Percentiles rank a stretch among this genome's conserved stretches.
Conservation (phyloP, 2,329 filamentous ascomycete species). For the Sphaerulina musiva region DNA sequence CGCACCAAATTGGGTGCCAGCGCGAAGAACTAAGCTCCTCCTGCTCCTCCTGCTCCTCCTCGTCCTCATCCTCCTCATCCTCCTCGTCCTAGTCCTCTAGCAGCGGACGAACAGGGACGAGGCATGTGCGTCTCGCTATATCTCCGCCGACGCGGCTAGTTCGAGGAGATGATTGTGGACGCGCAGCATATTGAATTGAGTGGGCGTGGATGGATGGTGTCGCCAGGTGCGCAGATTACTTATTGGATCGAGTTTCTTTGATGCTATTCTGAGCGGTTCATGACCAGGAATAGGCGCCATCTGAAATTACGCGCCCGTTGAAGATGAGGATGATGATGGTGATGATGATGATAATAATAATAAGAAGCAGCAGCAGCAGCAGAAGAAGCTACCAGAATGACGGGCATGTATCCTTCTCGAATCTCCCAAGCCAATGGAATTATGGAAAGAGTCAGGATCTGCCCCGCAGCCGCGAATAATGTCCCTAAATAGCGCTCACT, state of each 20-base stretch:
- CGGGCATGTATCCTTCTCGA: neutral
- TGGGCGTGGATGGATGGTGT: conserved; percentile 11
- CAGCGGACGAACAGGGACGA: neutral
- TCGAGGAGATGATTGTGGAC: conserved; percentile 4
- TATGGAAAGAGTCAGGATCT: too few relatives aligned
- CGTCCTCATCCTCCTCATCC: too few relatives aligned
- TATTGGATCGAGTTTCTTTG: conserved; percentile 8
- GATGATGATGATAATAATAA: neutral
- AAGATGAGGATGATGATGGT: neutral
- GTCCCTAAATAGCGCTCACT: conserved; percentile 13
- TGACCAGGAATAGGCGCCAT: conserved; percentile 1
- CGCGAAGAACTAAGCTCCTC: neutral
- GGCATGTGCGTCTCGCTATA: conserved; percentile 1
- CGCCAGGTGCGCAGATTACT: conserved; percentile 7
- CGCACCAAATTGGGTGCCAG: neutral
- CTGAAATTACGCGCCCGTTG: conserved; percentile 1
- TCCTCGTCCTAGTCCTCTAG: neutral
- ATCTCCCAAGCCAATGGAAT: neutral
- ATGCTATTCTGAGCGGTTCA: conserved; percentile 14
- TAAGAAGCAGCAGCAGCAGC: too few relatives aligned
- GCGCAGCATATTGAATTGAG: conserved; percentile 12
- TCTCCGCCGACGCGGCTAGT: conserved; percentile 3
- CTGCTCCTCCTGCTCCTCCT: too few relatives aligned
- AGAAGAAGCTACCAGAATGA: too few relatives aligned
- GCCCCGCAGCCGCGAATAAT: neutral